phyloP scores from a whole-genome alignment of 352 stramenopile species.

The Phytophthora boehmeriae region DNA sequence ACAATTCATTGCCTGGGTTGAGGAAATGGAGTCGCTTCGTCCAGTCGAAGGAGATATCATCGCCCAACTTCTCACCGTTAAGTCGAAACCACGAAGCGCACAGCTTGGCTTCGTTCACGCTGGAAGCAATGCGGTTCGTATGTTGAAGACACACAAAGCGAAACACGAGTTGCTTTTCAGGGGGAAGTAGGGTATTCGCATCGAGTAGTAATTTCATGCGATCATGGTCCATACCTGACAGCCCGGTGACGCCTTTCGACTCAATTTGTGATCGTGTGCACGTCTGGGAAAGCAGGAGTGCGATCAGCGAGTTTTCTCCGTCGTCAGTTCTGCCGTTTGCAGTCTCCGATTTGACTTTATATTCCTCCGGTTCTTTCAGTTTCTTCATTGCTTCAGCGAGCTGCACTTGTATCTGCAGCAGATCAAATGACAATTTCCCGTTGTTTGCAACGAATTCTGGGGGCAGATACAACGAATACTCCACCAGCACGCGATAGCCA shows the following conservation, averaged over 20 bases:
- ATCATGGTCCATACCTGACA: conserved; percentile 7
- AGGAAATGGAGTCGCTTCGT: conserved; percentile 10
- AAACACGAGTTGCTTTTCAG: conserved; percentile 3
- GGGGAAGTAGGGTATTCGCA: conserved; percentile 11
- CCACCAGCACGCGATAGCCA: background rate
- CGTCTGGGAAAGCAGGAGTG: conserved; percentile 12
- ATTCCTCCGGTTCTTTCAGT: background rate
- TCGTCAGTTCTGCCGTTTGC: background rate
- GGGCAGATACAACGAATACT: background rate
- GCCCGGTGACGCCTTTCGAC: background rate
- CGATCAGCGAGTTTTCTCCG: background rate
- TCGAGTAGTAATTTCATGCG: conserved; percentile 5
- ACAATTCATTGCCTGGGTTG: conserved; percentile 6
- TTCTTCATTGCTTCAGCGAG: background rate
- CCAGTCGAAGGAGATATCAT: background rate
- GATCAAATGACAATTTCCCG: background rate
- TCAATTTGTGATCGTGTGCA: conserved; percentile 1
- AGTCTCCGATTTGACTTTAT: background rate
- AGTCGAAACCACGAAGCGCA: conserved; percentile 5
- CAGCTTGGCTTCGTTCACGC: background rate
- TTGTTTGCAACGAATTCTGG: background rate
- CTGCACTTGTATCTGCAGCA: background rate
- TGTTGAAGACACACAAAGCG: conserved; percentile 7
- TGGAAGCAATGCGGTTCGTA: background rate
- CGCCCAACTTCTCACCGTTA: conserved; percentile 1